Evolutionary conservation across 2,329 filamentous ascomycete species (phyloP).

Genomic region (Curvularia eragrostidis): DNA sequence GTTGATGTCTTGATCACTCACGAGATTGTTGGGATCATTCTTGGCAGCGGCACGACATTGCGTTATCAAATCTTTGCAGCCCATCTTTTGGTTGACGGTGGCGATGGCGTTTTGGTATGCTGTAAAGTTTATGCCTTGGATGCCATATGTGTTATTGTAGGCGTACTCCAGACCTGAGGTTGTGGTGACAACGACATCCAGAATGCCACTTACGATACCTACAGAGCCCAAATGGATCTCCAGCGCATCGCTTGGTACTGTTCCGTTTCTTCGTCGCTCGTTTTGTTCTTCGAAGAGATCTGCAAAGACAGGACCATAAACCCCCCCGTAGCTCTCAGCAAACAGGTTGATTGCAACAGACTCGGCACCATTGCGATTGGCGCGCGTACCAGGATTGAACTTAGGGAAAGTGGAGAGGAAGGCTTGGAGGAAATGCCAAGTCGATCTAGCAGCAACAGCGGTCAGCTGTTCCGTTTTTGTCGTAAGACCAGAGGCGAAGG

Average conservation of each 20-base stretch:
- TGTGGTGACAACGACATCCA: constrained; percentile 69
- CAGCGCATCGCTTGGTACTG: constrained; percentile 59
- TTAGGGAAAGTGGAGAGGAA: constrained; percentile 66
- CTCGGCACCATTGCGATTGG: constrained; percentile 46
- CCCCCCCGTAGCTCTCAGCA: constrained; percentile 73
- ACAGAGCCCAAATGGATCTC: constrained; percentile 68
- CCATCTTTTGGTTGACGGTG: constrained; percentile 56
- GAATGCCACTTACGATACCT: constrained; percentile 74
- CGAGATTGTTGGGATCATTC: constrained; percentile 46
- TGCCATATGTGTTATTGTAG: constrained; percentile 70
- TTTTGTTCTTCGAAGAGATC: constrained; percentile 68
- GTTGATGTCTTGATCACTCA: constrained; percentile 44
- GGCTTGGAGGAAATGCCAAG: constrained; percentile 71
- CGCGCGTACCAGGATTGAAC: constrained; percentile 59
- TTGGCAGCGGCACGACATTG: constrained; percentile 42
- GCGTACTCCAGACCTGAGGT: constrained; percentile 65
- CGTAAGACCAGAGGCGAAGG: constrained; percentile 64
- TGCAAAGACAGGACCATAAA: constrained; percentile 72
- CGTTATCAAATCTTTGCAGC: constrained; percentile 58
- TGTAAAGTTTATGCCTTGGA: constrained; percentile 62
- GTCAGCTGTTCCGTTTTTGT: constrained; percentile 63
- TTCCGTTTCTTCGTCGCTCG: constrained; percentile 58
- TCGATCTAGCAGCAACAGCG: constrained; percentile 62
- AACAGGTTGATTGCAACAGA: constrained; percentile 69
- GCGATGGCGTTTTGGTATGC: constrained; percentile 57